A percentile compares a stretch with the other conserved stretches of the same genome.
phyloP scores from a whole-genome alignment of 2,329 filamentous ascomycete species.

The Aureobasidium sp. region DNA sequence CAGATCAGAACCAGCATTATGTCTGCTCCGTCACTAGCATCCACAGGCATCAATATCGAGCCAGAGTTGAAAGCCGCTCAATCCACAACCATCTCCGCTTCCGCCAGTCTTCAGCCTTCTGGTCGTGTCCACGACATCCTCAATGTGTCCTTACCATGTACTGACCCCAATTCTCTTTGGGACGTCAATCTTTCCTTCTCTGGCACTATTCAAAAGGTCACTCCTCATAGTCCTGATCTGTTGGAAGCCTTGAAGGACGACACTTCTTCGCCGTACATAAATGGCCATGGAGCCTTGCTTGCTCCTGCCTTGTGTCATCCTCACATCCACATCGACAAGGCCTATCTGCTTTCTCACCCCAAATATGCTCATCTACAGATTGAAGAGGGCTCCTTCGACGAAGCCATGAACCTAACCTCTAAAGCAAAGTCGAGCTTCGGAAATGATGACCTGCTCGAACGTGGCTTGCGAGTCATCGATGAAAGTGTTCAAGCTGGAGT shows the following conservation, averaged over 20 bases:
- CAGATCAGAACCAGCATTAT: constrained; percentile 17
- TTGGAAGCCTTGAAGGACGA: neutral
- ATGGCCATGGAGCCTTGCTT: constrained; percentile 38
- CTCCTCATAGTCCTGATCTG: constrained; percentile 23
- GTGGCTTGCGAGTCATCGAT: constrained; percentile 59
- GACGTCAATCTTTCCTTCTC: constrained; percentile 26
- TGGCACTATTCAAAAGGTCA: constrained; percentile 26
- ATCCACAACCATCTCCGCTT: neutral
- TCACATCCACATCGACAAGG: constrained; percentile 66
- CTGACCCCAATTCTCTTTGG: constrained; percentile 29
- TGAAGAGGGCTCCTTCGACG: constrained; percentile 54
- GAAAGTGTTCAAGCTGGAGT: constrained; percentile 60
- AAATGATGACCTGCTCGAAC: constrained; percentile 52
- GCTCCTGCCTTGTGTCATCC: constrained; percentile 60
- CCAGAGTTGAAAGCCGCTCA: constrained; percentile 29
- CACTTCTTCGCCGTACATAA: constrained; percentile 24
- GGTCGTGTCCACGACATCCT: constrained; percentile 13
- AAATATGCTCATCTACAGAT: constrained; percentile 56
- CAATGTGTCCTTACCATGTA: constrained; percentile 30
- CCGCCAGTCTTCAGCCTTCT: neutral
- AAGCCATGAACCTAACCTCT: constrained; percentile 55
- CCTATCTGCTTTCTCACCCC: constrained; percentile 52
- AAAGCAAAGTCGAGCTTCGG: constrained; percentile 59
- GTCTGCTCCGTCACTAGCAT: constrained; percentile 26
- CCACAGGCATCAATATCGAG: constrained; percentile 30